Base-by-base conservation (phyloP, 2,329 filamentous ascomycete genomes). In the Hypoxylon sp. region DNA sequence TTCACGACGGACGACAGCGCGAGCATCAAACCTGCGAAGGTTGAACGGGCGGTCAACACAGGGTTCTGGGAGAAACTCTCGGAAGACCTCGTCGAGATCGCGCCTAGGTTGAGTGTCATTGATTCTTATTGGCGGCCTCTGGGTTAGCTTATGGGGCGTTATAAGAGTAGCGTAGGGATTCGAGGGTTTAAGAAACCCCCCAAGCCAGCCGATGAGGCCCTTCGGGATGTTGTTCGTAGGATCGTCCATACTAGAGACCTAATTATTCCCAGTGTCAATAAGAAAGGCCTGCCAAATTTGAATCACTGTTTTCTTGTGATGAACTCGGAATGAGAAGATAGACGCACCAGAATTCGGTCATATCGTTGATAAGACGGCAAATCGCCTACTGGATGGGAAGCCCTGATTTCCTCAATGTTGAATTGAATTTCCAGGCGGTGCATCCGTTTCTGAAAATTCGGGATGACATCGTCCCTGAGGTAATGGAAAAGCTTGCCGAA, bases 401-500 rank as follows among this genome's bases (percentile, higher is more conserved):
- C 23, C 17, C 10, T n/a, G 9, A 34, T 34, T 19, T 32, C 14
- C 17, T 32, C 30, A 17, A 51, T 34, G 1, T 19, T 13, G 17
- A 51, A 51, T 34, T 19, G 4, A 19, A 51, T 51, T 5, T 14
- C 7, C 5, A 51, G 28, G n/a, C n/a, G 28, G 6, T 19, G 28
- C 5, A 51, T 34, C 17, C 17, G 14, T 17, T 19, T 34, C 14
- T 34, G 28, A 14, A 51, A 51, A 19, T 5, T 51, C 14, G 28
- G 5, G 14, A 51, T 51, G 5, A 51, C 13, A 6, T 48, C 28
- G 46, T 50, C 46, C 17, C n/a, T 19, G n/a, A 51, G 28, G 17
- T 51, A 51, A 28, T 34, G 34, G 48, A n/a, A 51, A 10, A 51
- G 48, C 48, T 51, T 51, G 2, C 48, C 48, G 28, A 51, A 28